Evolutionary conservation across 2,329 filamentous ascomycete species (phyloP), one percentile per base, ranked within the genome.

Genomic region (Fusarium liriodendri): DNA sequence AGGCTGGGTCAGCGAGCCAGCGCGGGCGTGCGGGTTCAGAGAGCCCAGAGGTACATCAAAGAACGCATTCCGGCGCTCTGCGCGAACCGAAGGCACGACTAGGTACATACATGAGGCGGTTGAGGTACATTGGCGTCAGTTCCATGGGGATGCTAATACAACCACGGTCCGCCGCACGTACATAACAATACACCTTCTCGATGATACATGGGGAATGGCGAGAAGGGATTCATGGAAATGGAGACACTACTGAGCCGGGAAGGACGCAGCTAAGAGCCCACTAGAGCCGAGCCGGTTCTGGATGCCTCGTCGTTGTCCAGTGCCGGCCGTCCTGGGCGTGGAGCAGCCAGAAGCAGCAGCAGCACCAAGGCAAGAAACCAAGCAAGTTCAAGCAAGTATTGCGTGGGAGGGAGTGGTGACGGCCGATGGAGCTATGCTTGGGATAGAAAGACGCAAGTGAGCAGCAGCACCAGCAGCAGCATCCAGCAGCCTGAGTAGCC

Each of bases 1-100:
- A 77, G 71, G 71, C 75, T 77, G 61, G 60, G 64, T 61, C 42
- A 47, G 42, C 42, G 66, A 38, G 47, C 47, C 27, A 32, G 47
- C 47, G 55, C 63, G 66, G 63, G 65, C 67, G 67, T 57, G 65
- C 63, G 64, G 67, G 62, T 45, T 66, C 38, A 60, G 67, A 73
- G 71, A 67, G 73, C 75, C 67, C 29, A 32, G 65, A 71, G 71
- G 74, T 77, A 77, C 72, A 70, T 66, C 65, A 58, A 52, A 61
- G 58, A 68, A 72, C 50, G 63, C 61, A 66, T 66, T 52, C 40
- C 62, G 68, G 64, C 64, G 62, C 59, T 63, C 50, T 69, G 69
- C 68, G 62, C 64, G 35, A 74, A 69, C 60, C 61, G 63, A 71
- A 69, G 58, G 70, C 47, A 73, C 64, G 54, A 45, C 64, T 32